Conservation (phyloP, 768 basidiomycete genomes). For the Mrakia frigida region DNA sequence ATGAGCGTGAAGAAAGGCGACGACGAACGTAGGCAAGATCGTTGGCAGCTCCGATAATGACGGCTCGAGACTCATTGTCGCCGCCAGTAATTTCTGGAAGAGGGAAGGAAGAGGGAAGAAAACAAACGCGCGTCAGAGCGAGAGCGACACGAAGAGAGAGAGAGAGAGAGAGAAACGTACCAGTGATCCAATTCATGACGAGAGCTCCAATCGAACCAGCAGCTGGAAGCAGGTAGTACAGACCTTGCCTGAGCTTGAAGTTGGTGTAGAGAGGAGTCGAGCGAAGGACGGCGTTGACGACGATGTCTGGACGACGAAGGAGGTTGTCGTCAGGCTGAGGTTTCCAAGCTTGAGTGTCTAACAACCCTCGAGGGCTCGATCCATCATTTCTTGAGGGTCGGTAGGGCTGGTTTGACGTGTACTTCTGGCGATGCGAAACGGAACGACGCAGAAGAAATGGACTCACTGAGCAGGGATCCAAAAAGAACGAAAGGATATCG, state of each 20-base stretch:
- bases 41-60: conserved; percentile 13
- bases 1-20: not conserved
- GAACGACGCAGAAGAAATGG: too few relatives aligned
- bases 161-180: not conserved
- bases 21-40: not conserved
- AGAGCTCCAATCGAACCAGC: conserved; percentile 20
- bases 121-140: too few relatives aligned
- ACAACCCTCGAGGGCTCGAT: too few relatives aligned
- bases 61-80: conserved; percentile 9
- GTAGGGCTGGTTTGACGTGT: too few relatives aligned
- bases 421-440: too few relatives aligned
- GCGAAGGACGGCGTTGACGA: conserved; percentile 18
- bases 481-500: conserved; percentile 12
- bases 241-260: not conserved
- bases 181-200: conserved; percentile 20
- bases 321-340: too few relatives aligned
- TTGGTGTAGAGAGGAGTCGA: conserved; percentile 19
- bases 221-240: conserved; percentile 19
- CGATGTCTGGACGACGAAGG: not conserved
- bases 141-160: not conserved
- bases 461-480: conserved; percentile 12
- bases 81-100: not conserved
- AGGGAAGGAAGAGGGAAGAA: too few relatives aligned
- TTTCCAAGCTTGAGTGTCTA: too few relatives aligned
- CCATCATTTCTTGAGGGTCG: too few relatives aligned